These are phyloP conservation scores for Xylaria sp. DNA, from an alignment of 2,329 filamentous ascomycete genomes.

Conservation along the genomic window DNA sequence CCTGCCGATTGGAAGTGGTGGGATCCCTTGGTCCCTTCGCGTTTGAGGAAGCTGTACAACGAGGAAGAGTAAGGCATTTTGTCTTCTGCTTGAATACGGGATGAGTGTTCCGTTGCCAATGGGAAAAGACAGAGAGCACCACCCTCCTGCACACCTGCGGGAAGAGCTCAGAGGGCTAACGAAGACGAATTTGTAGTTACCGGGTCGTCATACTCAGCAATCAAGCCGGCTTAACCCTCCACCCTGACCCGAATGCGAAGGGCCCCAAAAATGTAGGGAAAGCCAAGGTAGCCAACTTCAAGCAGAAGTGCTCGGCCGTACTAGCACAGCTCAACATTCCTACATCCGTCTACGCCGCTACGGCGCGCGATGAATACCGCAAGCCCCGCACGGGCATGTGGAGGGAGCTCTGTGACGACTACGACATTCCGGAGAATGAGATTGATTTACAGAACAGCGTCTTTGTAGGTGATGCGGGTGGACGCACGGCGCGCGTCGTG, in stretches of 20 bases:
- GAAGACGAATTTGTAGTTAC: constrained; percentile 62
- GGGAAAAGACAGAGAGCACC: neutral
- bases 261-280: constrained; percentile 67
- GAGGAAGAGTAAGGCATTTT: constrained; percentile 68
- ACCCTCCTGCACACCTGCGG: no score
- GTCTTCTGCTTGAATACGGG: neutral
- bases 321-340: constrained; percentile 80
- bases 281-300: constrained; percentile 81
- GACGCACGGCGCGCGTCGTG: constrained; percentile 61
- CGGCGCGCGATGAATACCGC: constrained; percentile 80
- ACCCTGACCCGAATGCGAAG: constrained; percentile 74
- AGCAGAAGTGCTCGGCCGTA: constrained; percentile 78
- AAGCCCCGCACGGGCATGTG: constrained; percentile 95
- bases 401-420: constrained; percentile 70
- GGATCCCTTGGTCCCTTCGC: constrained; percentile 75
- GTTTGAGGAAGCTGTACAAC: constrained; percentile 72
- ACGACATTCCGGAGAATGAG: constrained; percentile 65
- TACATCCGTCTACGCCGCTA: constrained; percentile 85
- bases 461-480: constrained; percentile 90
- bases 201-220: constrained; percentile 86
- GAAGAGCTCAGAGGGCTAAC: constrained; percentile 14
- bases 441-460: constrained; percentile 79
- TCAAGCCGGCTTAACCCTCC: constrained; percentile 83
- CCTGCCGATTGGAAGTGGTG: constrained; percentile 95
- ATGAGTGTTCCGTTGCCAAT: neutral